Base-by-base conservation (phyloP, 1,284 basidiomycete genomes). In the Pyrrhoderma lamaoense region DNA sequence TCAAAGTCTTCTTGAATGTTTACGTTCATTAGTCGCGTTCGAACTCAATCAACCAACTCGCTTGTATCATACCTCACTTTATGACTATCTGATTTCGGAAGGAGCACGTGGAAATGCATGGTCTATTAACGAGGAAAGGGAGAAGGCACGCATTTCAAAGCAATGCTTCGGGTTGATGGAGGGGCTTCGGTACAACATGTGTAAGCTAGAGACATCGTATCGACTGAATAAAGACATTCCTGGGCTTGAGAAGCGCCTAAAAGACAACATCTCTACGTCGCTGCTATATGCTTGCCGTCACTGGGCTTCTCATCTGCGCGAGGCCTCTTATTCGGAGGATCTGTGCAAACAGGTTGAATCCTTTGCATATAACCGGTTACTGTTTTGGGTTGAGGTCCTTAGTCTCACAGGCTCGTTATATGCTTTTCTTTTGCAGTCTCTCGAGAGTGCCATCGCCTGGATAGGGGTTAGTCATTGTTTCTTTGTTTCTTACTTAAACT, bases 111-210 rank as follows among this genome's bases (percentile, higher is more conserved):
- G 27, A 5, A 11, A 31, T 5, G 27, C 27, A 31, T 31, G 27
- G 27, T 31, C 5, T 31, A 31, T 31, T 31, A 11, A 31, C 11
- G 27, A 31, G 11, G 11, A 5, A 5, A 11, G 11, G 27, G 5
- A 5, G 11, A 31, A 31, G 11, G 7, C 7, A 31, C 47, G 50
- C 8, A 58, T 68, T n/a, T 58, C 64, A 1, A 34, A 50, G 2
- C 52, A 60, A 22, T 56, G 55, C 45, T 22, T 58, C 0, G 25
- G 46, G 14, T 25, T 55, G 3, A 53, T 59, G 53, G 47, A 38
- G 2, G 16, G 5, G 16, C 16, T 22, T 7, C 46, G 14, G 52
- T 62, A 62, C 46, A 60, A 53, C 47, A 57, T 60, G 13, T 59
- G 55, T 38, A 14, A 51, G 8, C 36, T 58, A 3, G 23, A 49